phyloP scores from a whole-genome alignment of 257 asterid genomes.

The Scutellaria minor region DNA sequence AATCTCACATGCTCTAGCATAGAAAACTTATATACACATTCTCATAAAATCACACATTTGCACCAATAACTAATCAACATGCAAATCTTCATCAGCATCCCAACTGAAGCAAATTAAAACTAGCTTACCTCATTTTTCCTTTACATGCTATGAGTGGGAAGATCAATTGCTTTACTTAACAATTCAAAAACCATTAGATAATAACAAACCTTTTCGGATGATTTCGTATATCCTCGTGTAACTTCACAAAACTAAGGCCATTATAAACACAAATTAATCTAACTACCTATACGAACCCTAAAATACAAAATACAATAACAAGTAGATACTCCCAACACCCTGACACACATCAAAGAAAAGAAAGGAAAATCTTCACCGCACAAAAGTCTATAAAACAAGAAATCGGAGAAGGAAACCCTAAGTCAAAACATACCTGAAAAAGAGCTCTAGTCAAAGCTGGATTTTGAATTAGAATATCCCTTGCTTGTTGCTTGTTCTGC shows the following conservation, averaged over 20 bases:
- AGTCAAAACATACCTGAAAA: constrained; percentile 68
- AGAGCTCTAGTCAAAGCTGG: constrained; percentile 89
- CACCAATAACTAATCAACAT: constrained; percentile 24
- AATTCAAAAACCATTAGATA: not conserved
- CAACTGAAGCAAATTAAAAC: constrained; percentile 8
- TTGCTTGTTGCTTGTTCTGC: constrained; percentile 93
- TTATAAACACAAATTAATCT: not conserved
- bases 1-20: not conserved
- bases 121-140: constrained; percentile 19
- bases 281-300: constrained; percentile 21
- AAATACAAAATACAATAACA: not conserved
- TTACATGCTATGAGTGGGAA: not conserved
- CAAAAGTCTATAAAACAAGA: constrained; percentile 10
- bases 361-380: not conserved
- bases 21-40: constrained; percentile 24
- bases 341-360: not conserved
- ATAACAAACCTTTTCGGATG: not conserved
- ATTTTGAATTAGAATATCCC: constrained; percentile 88
- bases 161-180: not conserved
- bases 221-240: not conserved
- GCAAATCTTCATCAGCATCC: constrained; percentile 2
- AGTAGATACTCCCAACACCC: not conserved
- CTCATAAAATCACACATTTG: constrained; percentile 21
- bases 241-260: not conserved
- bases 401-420: constrained; percentile 28